Conservation (phyloP, 2,329 filamentous ascomycete genomes). For the Pseudogymnoascus sp. region DNA sequence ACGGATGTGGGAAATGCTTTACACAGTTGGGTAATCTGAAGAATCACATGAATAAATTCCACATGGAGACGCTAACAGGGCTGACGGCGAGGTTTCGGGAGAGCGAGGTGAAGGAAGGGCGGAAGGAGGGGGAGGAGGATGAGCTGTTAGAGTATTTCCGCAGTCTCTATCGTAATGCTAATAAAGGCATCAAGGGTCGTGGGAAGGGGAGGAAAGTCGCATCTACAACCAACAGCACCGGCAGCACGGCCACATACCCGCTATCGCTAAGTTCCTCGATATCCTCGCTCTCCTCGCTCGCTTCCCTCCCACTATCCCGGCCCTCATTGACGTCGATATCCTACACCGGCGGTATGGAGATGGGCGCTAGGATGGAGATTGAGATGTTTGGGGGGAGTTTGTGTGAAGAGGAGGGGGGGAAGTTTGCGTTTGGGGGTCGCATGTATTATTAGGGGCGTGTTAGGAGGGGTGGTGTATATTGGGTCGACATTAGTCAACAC, state of each 20-base stretch:
- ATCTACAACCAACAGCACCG: too few relatives aligned
- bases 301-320: background rate
- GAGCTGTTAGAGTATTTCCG: conserved; percentile 80
- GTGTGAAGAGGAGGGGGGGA: conserved; percentile 26
- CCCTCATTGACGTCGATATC: background rate
- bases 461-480: too few relatives aligned
- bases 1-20: conserved; percentile 79
- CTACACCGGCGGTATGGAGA: background rate
- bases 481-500: too few relatives aligned
- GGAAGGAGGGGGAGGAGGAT: conserved; percentile 46
- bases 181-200: conserved; percentile 95
- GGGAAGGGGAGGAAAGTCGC: conserved; percentile 72
- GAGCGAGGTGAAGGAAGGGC: too few relatives aligned
- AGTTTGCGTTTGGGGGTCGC: conserved; percentile 36
- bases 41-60: conserved; percentile 92
- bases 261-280: background rate
- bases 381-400: conserved; percentile 38
- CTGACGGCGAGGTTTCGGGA: conserved; percentile 60
- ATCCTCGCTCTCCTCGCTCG: background rate
- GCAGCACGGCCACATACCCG: too few relatives aligned
- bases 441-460: too few relatives aligned
- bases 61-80: conserved; percentile 61
- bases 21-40: conserved; percentile 90
- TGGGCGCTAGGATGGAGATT: conserved; percentile 27
- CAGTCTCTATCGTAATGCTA: conserved; percentile 90